Base-by-base conservation (phyloP, 192 early-diverging fungal species). In the Phlyctochytrium arcticum region DNA sequence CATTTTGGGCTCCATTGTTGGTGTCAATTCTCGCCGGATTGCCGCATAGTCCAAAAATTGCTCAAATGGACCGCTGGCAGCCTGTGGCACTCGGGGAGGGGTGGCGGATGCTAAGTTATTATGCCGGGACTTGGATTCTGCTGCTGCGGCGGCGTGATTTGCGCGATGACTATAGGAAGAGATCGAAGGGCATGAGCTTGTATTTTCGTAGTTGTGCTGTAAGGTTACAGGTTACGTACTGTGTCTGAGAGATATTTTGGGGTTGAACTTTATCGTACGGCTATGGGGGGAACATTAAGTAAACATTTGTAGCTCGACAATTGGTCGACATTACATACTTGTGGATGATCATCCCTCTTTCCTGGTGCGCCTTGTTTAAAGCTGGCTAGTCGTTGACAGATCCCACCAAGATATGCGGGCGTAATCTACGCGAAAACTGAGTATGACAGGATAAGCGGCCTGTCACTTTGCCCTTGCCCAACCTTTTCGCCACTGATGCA, bases 401-500 rank as follows among this genome's bases (percentile, higher is more conserved):
- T 68, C 12, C 67, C 68, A 17, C 71, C 33, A 32, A 84, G 53
- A 50, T 84, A 84, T n/a, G 69, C 29, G 6, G 77, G 59, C 2
- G 76, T 73, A 27, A 84, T 84, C 65, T 76, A 30, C 5, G 5
- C 12, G 12, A 9, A 48, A 7, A 15, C 24, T 53, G 26, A 24
- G 19, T 26, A 31, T 58, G 48, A n/a, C n/a, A n/a, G n/a, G n/a
- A n/a, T n/a, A n/a, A n/a, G n/a, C n/a, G n/a, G n/a, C n/a, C n/a
- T n/a, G n/a, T n/a, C n/a, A n/a, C n/a, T n/a, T n/a, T n/a, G n/a
- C n/a, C n/a, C n/a, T n/a, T n/a, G n/a, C n/a, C n/a, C n/a, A 21
- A 76, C 74, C 74, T 74, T 73, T 48, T 79, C 71, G 15, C 77
- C 75, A 50, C 76, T 79, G 32, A 84, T 72, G 33, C 65, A 71